Conservation (phyloP, 2,329 filamentous ascomycete genomes). For the Tolypocladium ophioglossoides region DNA sequence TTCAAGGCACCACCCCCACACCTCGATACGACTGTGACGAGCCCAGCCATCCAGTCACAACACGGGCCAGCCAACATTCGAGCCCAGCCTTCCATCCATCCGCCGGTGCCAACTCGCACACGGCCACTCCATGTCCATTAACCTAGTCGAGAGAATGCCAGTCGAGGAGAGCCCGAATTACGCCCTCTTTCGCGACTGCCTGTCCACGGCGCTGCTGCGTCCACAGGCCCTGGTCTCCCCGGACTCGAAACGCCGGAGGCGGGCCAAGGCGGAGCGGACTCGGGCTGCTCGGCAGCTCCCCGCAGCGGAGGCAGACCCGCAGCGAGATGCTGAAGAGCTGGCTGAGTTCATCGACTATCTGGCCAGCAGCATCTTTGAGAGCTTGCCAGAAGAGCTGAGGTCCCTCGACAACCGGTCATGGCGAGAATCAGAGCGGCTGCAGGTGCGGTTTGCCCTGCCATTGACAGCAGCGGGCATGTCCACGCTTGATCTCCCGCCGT, state of each 20-base stretch:
- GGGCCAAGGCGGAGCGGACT: slow-evolving; percentile 9
- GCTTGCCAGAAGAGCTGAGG: slow-evolving; percentile 50
- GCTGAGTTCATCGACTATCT: slow-evolving; percentile 78
- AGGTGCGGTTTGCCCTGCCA: slow-evolving; percentile 45
- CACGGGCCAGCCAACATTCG: not conserved
- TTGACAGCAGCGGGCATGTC: slow-evolving; percentile 40
- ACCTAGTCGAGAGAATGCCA: not conserved
- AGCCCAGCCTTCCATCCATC: not conserved
- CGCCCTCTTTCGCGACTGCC: slow-evolving; percentile 61
- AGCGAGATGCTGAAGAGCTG: slow-evolving; percentile 52
- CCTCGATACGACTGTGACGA: not conserved
- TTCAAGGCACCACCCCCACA: not conserved
- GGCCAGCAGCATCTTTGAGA: slow-evolving; percentile 55
- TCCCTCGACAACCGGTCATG: slow-evolving; percentile 49
- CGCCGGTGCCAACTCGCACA: not conserved
- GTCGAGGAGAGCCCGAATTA: slow-evolving; percentile 19
- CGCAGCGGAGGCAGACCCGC: slow-evolving; percentile 5
- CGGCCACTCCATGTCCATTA: too few species aligned
- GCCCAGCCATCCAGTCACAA: not conserved
- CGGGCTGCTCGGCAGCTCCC: not conserved
- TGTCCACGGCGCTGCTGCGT: slow-evolving; percentile 59
- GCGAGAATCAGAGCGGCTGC: slow-evolving; percentile 29
- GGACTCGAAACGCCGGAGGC: slow-evolving; percentile 35
- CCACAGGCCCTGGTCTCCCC: slow-evolving; percentile 31
- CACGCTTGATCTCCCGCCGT: slow-evolving; percentile 38